Conservation (phyloP, 441 rosid species). For the Erodium texanum region DNA sequence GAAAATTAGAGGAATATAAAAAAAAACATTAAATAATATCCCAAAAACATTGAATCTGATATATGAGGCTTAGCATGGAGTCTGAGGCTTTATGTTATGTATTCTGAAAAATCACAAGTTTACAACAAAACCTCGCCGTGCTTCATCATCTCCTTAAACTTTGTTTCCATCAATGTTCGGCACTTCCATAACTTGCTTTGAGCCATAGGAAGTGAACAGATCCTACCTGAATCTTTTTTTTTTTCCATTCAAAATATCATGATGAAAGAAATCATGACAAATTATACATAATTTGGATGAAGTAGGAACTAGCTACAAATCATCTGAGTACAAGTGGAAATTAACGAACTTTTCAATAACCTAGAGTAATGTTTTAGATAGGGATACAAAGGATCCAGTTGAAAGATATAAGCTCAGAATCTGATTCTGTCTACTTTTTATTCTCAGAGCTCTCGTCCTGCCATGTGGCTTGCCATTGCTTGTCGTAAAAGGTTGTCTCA, state of each 20-base stretch:
- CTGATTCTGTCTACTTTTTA: slow-evolving; percentile 16
- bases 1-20: background rate
- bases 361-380: background rate
- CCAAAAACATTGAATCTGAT: too few relatives aligned
- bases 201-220: too few relatives aligned
- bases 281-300: slow-evolving; percentile 1
- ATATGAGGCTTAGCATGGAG: too few relatives aligned
- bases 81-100: too few relatives aligned
- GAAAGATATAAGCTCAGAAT: background rate
- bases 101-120: too few relatives aligned
- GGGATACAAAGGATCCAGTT: background rate
- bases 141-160: too few relatives aligned
- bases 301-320: background rate
- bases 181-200: too few relatives aligned
- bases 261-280: background rate
- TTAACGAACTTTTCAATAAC: background rate
- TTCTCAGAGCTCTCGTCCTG: slow-evolving; percentile 45
- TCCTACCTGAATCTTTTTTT: too few relatives aligned
- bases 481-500: slow-evolving; percentile 81
- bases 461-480: slow-evolving; percentile 98
- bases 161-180: too few relatives aligned
- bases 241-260: background rate
- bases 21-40: background rate
- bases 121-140: too few relatives aligned
- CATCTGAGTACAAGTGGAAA: background rate